Evolutionary conservation across 768 basidiomycete species (phyloP).

Genomic region (Fomitopsis serialis): DNA sequence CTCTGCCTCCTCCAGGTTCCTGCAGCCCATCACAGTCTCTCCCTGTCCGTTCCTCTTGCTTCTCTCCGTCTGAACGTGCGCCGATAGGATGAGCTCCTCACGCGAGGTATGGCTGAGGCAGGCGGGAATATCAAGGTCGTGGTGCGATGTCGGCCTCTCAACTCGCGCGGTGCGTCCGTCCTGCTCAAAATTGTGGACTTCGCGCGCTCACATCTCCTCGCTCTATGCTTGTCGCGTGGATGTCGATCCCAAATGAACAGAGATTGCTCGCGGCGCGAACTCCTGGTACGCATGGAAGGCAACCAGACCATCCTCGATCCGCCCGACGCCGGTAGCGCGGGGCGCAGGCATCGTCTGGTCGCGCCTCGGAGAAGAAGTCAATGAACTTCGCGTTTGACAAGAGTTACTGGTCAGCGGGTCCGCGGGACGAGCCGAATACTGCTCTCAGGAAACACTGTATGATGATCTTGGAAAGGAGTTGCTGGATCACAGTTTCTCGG

Average conservation of each 20-base stretch:
- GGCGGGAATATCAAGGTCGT: conserved; percentile 92
- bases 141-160: conserved; percentile 94
- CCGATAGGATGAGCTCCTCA: background rate
- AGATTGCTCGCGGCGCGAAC: conserved; percentile 91
- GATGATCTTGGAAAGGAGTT: conserved; percentile 92
- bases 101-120: conserved; percentile 56
- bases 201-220: background rate
- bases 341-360: conserved; percentile 53
- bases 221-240: background rate
- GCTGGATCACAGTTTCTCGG: conserved; percentile 91
- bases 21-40: background rate
- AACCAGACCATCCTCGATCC: conserved; percentile 92
- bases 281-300: conserved; percentile 91
- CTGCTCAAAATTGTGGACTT: background rate
- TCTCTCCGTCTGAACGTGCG: background rate
- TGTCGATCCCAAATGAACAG: conserved; percentile 33
- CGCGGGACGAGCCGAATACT: conserved; percentile 88
- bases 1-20: conserved; percentile 3
- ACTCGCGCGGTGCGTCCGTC: conserved; percentile 73
- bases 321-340: conserved; percentile 67
- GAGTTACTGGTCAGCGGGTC: conserved; percentile 94
- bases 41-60: background rate
- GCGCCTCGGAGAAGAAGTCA: conserved; percentile 85
- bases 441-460: conserved; percentile 91
- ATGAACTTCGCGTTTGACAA: conserved; percentile 96